Conservation (phyloP, 176 grass and related monocot genomes). For the Poa annua region DNA sequence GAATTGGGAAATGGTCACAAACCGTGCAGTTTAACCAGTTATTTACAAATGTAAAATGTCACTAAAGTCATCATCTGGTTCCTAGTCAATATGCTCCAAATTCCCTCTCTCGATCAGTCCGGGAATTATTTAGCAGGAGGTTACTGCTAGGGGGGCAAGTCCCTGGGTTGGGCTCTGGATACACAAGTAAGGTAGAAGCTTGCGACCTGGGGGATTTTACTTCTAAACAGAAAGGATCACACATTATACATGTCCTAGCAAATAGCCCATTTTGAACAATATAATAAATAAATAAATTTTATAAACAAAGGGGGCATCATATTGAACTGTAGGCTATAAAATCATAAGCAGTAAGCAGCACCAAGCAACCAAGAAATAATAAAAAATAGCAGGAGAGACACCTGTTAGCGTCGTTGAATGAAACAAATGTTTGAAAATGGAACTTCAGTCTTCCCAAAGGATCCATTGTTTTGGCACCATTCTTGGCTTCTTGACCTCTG, state of each 20-base stretch:
- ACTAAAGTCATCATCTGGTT: background rate
- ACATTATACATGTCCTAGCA: background rate
- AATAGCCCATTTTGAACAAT: background rate
- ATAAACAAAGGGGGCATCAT: background rate
- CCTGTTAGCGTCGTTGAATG: constrained; percentile 87
- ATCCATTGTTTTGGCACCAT: constrained; percentile 79
- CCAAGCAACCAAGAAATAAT: background rate
- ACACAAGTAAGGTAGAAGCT: background rate
- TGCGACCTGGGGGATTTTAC: background rate
- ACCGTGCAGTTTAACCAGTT: background rate
- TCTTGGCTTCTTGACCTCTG: constrained; percentile 74
- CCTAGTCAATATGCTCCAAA: background rate
- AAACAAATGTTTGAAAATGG: constrained; percentile 97
- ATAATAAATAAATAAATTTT: background rate
- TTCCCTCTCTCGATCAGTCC: background rate
- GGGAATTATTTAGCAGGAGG: background rate
- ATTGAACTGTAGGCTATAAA: constrained; percentile 1
- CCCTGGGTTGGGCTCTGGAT: background rate
- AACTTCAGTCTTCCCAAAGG: constrained; percentile 76
- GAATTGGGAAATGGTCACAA: background rate
- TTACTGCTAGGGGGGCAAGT: background rate
- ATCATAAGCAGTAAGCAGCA: constrained; percentile 6
- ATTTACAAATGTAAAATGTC: background rate
- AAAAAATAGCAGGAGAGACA: constrained; percentile 29
- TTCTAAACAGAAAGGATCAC: background rate